Percentiles rank a stretch among this genome's conserved stretches.
These are phyloP conservation scores for Sarocladium oryzae DNA, from an alignment of 2,329 filamentous ascomycete genomes.

Conservation along the genomic window DNA sequence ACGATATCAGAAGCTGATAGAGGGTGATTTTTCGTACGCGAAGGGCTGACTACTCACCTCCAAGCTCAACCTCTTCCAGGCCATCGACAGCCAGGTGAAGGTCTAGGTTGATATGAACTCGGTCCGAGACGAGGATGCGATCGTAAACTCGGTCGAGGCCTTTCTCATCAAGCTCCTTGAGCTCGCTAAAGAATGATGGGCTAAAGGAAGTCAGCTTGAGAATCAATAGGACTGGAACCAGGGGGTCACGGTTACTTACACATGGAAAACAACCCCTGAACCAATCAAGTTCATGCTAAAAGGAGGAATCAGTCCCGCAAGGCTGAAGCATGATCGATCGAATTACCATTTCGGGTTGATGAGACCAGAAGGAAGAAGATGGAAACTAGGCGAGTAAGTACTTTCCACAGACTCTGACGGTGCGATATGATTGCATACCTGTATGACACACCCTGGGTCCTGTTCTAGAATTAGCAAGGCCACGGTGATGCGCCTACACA, in stretches of 20 bases:
- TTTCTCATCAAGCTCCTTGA: constrained; percentile 32
- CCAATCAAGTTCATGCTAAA: constrained; percentile 63
- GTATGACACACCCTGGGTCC: constrained; percentile 25
- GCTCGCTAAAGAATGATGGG: constrained; percentile 33
- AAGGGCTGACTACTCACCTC: constrained; percentile 16
- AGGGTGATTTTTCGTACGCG: not conserved
- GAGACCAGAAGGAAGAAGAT: constrained; percentile 63
- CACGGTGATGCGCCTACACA: not conserved
- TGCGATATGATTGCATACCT: constrained; percentile 20
- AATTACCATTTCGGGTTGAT: constrained; percentile 53
- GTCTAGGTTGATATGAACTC: constrained; percentile 58
- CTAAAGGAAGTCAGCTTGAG: constrained; percentile 17
- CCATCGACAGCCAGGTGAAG: constrained; percentile 63
- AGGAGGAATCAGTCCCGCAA: constrained; percentile 14
- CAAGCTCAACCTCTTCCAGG: constrained; percentile 53
- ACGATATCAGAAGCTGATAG: not conserved
- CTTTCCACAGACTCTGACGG: constrained; percentile 15
- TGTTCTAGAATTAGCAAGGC: constrained; percentile 10
- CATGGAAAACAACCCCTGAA: constrained; percentile 61
- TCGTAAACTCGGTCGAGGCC: constrained; percentile 31
- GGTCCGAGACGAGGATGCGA: constrained; percentile 56
- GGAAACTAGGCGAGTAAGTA: constrained; percentile 37
- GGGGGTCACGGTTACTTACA: constrained; percentile 25
- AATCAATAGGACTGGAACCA: not conserved
- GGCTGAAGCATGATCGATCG: not conserved